Evolutionary conservation across 225 moss, liverwort and hornwort species (phyloP).

Genomic region (Physcomitrellopsis africana): DNA sequence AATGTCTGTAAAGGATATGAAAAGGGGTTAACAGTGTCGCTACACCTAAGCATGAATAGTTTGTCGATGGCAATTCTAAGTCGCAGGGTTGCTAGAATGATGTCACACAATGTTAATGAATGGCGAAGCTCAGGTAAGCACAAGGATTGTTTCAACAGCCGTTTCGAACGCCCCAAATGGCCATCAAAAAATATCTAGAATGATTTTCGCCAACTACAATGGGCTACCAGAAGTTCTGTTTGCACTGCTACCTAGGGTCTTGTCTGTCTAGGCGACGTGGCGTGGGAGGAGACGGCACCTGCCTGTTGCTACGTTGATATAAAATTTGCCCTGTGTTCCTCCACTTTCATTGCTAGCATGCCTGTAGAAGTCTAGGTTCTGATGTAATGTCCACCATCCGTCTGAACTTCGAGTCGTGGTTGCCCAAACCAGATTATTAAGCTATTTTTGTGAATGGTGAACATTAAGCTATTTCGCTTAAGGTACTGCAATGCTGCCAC

Average conservation of each 20-base stretch:
- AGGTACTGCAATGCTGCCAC: slow-evolving; percentile 11
- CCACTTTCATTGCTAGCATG: background rate
- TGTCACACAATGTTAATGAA: background rate
- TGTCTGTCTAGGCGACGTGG: background rate
- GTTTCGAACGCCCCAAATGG: background rate
- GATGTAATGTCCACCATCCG: slow-evolving; percentile 39
- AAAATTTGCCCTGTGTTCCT: too few species aligned
- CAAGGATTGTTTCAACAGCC: too few species aligned
- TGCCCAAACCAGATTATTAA: slow-evolving; percentile 62
- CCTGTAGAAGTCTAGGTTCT: background rate
- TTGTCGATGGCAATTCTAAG: background rate
- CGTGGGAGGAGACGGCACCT: background rate
- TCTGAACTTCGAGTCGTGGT: slow-evolving; percentile 87
- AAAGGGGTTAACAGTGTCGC: background rate
- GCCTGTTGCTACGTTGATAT: background rate
- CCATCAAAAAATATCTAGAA: background rate
- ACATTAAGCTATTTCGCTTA: background rate
- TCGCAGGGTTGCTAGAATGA: background rate
- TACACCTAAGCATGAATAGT: background rate
- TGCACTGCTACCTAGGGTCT: background rate
- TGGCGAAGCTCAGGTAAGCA: too few species aligned
- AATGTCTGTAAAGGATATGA: background rate
- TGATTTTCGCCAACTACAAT: background rate
- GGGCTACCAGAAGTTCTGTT: background rate
- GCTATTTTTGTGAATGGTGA: slow-evolving; percentile 30